Conservation (phyloP, 129 eudicot genomes). For the sunflower (Helianthus annuus) region DNA sequence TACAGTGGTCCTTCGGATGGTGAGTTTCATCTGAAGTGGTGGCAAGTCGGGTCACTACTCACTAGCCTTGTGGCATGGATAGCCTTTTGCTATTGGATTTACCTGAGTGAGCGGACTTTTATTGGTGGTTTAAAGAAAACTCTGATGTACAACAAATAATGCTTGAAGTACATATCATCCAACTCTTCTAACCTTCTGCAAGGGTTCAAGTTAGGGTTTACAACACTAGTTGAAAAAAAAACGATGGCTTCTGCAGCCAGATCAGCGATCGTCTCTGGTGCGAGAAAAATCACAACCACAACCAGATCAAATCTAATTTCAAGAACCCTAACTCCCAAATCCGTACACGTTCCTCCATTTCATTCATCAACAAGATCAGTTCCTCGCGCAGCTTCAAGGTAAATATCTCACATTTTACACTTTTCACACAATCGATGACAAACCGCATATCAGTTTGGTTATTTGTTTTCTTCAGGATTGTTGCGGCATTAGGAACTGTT, state of each 20-base stretch:
- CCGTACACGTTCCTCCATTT: slow-evolving; percentile 40
- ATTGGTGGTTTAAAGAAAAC: too few species aligned
- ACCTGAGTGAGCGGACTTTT: too few species aligned
- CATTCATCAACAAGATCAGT: slow-evolving; percentile 40
- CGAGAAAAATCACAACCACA: slow-evolving; percentile 37
- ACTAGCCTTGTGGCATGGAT: too few species aligned
- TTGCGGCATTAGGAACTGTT: slow-evolving; percentile 47
- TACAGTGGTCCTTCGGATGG: too few species aligned
- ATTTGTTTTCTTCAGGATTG: slow-evolving; percentile 38
- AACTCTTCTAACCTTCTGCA: neutral
- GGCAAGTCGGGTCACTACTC: too few species aligned
- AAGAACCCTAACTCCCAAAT: slow-evolving; percentile 40
- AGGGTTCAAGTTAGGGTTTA: slow-evolving; percentile 32
- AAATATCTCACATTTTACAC: neutral
- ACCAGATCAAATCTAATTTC: slow-evolving; percentile 37
- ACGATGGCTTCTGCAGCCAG: slow-evolving; percentile 52
- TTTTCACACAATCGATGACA: neutral
- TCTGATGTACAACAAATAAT: neutral
- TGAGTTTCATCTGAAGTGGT: too few species aligned
- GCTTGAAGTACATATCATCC: neutral
- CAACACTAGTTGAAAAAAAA: neutral
- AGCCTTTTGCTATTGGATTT: too few species aligned
- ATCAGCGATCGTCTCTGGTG: slow-evolving; percentile 44
- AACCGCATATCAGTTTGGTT: neutral
- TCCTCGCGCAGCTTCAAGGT: slow-evolving; percentile 66